Base-by-base conservation (phyloP, 805 yeast species). In the Teunomyces aglyptinius region DNA sequence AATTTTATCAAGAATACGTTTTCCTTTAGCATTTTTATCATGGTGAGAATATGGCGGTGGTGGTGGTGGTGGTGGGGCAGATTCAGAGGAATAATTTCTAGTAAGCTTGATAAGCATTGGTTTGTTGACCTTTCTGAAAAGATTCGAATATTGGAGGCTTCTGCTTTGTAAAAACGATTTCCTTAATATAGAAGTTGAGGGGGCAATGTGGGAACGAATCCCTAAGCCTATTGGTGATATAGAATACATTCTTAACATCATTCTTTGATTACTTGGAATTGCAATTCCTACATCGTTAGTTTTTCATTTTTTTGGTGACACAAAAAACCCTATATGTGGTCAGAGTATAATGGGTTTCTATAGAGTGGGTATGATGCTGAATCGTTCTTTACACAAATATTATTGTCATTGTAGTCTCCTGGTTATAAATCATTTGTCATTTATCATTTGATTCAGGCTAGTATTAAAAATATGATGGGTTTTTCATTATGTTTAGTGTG, bases 1-100 rank as follows among this genome's bases (percentile, higher is more conserved):
- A 13, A 84, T 57, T 31, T 71, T 70, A 22, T 71, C 68, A 64
- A 78, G 77, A 38, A 78, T 49, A 29, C 71, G 64, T 43, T 58
- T 57, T 41, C 76, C 71, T 57, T 74, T 68, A 26, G 66, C 70
- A 53, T 71, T 63, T 43, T 65, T 70, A 45, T 71, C 73, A 2
- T 56, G 45, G 5, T 64, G 52, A 12, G 68, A 64, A 4, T 24
- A 11, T 24, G 26, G 10, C 2, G 26, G 7, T 2, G 71, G 73
- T 8, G 73, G 71, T n/a, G 74, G 70, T 8, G 71, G 70, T 28
- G 70, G 66, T 12, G 71, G 63, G 19, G 50, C 27, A 4, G 65
- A 49, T 27, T 24, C 35, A 31, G 46, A 38, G 5, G 52, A 44
- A 8, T 34, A 35, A 6, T 43, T 43, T 8, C 22, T 34, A 28